These are phyloP conservation scores for Tausonia pullulans DNA, from an alignment of 1,284 basidiomycete species.

Conservation along the genomic window DNA sequence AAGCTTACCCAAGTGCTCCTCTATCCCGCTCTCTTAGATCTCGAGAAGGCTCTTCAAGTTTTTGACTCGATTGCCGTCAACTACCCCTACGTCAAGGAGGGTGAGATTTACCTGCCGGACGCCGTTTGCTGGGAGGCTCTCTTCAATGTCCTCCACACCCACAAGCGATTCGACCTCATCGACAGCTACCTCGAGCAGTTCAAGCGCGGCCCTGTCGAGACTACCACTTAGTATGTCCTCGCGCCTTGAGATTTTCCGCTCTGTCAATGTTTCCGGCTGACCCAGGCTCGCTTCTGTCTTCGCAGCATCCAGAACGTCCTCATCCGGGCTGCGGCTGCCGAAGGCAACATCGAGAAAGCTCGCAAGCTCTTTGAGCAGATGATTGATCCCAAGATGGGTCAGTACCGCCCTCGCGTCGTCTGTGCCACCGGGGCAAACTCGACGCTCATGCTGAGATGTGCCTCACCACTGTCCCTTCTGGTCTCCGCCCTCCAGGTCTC, in stretches of 20 bases:
- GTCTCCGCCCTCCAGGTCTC: slow-evolving; percentile 45
- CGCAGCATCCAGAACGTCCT: slow-evolving; percentile 66
- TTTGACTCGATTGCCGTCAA: slow-evolving; percentile 61
- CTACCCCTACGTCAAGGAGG: slow-evolving; percentile 25
- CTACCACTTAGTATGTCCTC: slow-evolving; percentile 65
- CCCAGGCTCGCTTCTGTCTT: too few relatives aligned
- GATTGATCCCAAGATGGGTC: slow-evolving; percentile 49
- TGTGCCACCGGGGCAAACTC: background rate
- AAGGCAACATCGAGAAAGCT: slow-evolving; percentile 57
- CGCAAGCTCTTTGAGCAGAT: slow-evolving; percentile 74
- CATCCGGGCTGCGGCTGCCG: slow-evolving; percentile 75
- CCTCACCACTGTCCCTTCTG: background rate
- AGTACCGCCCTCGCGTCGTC: background rate
- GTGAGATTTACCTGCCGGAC: slow-evolving; percentile 46
- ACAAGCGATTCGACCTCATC: slow-evolving; percentile 65
- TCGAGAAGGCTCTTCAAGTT: slow-evolving; percentile 60
- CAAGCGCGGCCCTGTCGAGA: slow-evolving; percentile 53
- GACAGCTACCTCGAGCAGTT: slow-evolving; percentile 58
- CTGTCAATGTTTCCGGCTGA: too few relatives aligned
- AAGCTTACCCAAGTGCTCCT: too few relatives aligned
- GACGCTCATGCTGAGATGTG: background rate
- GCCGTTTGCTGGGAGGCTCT: slow-evolving; percentile 84
- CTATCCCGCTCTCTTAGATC: slow-evolving; percentile 35
- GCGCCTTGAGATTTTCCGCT: too few relatives aligned
- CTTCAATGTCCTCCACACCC: slow-evolving; percentile 73